Percentiles rank a stretch among this genome's conserved stretches.
Evolutionary conservation across 2,329 filamentous ascomycete species (phyloP).

Genomic region (Curvularia spicifera): DNA sequence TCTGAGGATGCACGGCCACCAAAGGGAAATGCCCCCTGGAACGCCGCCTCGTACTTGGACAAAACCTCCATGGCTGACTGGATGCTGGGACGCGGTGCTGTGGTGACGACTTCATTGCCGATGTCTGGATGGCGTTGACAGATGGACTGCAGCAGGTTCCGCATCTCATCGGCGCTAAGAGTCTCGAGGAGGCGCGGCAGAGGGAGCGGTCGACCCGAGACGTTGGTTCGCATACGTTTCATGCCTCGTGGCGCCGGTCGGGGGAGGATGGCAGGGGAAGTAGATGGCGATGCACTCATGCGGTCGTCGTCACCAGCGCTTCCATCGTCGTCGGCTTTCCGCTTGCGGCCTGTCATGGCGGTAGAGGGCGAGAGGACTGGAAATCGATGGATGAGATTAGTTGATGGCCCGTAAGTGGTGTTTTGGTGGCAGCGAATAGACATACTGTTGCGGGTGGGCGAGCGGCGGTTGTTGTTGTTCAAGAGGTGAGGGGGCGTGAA

Average conservation of each 20-base stretch:
- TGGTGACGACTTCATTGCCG: constrained; percentile 79
- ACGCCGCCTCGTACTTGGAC: constrained; percentile 76
- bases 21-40: constrained; percentile 82
- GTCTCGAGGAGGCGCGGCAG: constrained; percentile 89
- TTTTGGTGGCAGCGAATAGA: constrained; percentile 19
- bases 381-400: constrained; percentile 17
- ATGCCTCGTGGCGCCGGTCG: constrained; percentile 65
- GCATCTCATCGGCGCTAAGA: constrained; percentile 81
- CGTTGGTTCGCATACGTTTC: constrained; percentile 71
- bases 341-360: constrained; percentile 68
- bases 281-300: constrained; percentile 87
- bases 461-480: constrained; percentile 59
- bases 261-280: constrained; percentile 76
- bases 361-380: constrained; percentile 47
- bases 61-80: constrained; percentile 80
- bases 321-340: constrained; percentile 80
- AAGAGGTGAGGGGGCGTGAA: constrained; percentile 68
- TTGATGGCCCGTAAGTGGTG: constrained; percentile 9
- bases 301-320: constrained; percentile 70
- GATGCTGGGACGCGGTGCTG: constrained; percentile 86
- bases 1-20: constrained; percentile 85
- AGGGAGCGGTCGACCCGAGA: constrained; percentile 69
- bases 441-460: constrained; percentile 66
- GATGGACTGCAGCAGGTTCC: constrained; percentile 85
- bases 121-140: constrained; percentile 90